These are phyloP conservation scores for Penicillium sp. DNA, from an alignment of 2,329 filamentous ascomycete species.

Conservation along the genomic window DNA sequence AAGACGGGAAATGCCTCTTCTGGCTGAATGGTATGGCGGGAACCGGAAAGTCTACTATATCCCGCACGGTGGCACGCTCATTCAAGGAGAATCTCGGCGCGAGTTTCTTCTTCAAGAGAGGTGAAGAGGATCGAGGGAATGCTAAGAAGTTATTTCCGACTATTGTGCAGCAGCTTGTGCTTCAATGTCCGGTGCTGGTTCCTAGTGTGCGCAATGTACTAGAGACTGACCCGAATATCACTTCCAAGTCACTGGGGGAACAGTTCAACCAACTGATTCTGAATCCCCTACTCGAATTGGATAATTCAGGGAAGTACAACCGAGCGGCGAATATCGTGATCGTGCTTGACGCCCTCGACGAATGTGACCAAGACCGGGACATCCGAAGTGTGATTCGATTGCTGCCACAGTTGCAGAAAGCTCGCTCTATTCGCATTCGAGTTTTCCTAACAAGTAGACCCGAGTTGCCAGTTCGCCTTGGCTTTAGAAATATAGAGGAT, in stretches of 20 bases:
- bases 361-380: constrained; percentile 24
- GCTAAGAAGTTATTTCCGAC: neutral
- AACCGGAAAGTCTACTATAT: neutral
- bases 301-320: neutral
- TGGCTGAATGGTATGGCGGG: neutral
- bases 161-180: neutral
- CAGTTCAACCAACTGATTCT: neutral
- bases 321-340: constrained; percentile 17
- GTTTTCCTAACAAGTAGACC: constrained; percentile 34
- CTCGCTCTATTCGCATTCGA: constrained; percentile 20
- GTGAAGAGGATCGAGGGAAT: neutral
- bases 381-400: constrained; percentile 26
- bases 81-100: neutral
- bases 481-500: constrained; percentile 12
- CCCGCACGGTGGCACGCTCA: neutral
- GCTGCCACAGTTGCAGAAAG: constrained; percentile 15
- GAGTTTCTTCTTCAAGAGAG: neutral
- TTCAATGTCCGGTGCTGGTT: neutral
- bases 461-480: constrained; percentile 27
- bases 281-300: neutral
- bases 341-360: constrained; percentile 33
- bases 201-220: neutral
- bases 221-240: neutral
- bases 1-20: neutral
- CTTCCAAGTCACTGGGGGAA: neutral